Percentiles rank a stretch among this genome's conserved stretches.
These are phyloP conservation scores for Medicago arabica DNA, from an alignment of 306 rosid genomes.

Conservation along the genomic window DNA sequence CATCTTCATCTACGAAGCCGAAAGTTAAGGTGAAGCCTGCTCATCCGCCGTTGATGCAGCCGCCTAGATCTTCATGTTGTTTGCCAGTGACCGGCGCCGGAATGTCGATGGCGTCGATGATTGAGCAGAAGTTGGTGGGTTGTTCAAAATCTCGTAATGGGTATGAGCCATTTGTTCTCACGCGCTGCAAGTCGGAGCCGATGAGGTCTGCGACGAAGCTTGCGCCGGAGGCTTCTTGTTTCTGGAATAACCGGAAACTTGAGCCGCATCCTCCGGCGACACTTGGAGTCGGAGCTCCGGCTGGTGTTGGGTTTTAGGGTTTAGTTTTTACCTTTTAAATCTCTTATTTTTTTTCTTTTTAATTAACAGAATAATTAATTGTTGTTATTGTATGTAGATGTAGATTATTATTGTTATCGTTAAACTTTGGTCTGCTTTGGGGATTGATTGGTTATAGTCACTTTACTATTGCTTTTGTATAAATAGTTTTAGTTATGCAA, in stretches of 20 bases:
- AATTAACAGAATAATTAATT: constrained; percentile 44
- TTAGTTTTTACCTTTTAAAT: constrained; percentile 10
- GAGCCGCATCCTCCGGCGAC: constrained; percentile 72
- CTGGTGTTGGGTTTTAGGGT: constrained; percentile 81
- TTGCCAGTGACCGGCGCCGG: constrained; percentile 56
- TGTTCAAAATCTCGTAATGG: constrained; percentile 55
- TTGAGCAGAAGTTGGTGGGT: constrained; percentile 78
- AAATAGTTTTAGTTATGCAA: constrained; percentile 46
- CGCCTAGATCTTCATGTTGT: constrained; percentile 80
- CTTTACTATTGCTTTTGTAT: constrained; percentile 45
- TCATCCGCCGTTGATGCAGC: constrained; percentile 54
- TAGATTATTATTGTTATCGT: constrained; percentile 40
- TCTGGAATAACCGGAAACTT: constrained; percentile 79
- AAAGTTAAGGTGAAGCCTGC: constrained; percentile 15
- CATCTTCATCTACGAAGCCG: not conserved
- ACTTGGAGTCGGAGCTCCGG: constrained; percentile 73
- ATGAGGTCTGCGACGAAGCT: constrained; percentile 72
- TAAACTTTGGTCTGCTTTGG: constrained; percentile 29
- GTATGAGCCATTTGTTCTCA: constrained; percentile 86
- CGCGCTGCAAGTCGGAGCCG: constrained; percentile 97
- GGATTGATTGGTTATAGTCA: constrained; percentile 29
- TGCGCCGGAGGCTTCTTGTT: constrained; percentile 77
- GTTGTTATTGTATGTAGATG: constrained; percentile 41
- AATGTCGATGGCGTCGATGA: constrained; percentile 70
- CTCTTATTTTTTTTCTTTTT: not conserved